Conservation (phyloP, 768 basidiomycete species). For the Podaxis mareebaensis region DNA sequence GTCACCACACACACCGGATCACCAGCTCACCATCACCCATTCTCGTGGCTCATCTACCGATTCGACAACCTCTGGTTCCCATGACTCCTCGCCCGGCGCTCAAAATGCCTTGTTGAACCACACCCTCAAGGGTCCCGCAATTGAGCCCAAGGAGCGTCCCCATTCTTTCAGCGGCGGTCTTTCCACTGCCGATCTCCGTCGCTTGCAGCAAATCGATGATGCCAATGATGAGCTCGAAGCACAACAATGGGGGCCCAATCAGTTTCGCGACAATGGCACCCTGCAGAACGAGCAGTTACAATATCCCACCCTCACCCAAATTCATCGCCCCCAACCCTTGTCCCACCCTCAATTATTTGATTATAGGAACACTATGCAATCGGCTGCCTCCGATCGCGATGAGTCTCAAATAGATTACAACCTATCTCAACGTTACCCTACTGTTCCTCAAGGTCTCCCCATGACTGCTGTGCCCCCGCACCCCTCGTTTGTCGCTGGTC, state of each 20-base stretch:
- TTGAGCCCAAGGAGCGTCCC: conserved; percentile 76
- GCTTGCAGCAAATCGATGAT: conserved; percentile 70
- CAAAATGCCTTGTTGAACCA: conserved; percentile 57
- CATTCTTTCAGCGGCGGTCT: conserved; percentile 82
- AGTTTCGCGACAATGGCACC: conserved; percentile 46
- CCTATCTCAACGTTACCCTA: conserved; percentile 40
- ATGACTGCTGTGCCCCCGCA: conserved; percentile 30
- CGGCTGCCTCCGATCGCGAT: conserved; percentile 37
- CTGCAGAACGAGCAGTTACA: conserved; percentile 41
- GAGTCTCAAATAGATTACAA: conserved; percentile 58
- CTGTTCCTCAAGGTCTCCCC: conserved; percentile 22
- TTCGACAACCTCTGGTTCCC: conserved; percentile 61
- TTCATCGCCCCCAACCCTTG: conserved; percentile 53
- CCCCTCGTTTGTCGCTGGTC: conserved; percentile 51
- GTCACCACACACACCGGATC: conserved; percentile 69
- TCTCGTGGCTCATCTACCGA: conserved; percentile 86
- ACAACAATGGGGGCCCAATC: conserved; percentile 52
- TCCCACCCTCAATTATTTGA: conserved; percentile 41
- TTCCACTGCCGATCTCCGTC: conserved; percentile 71
- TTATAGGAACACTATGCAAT: conserved; percentile 28
- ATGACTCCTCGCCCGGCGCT: conserved; percentile 44
- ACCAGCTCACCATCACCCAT: conserved; percentile 66
- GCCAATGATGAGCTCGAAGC: conserved; percentile 43
- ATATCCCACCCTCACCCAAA: conserved; percentile 71
- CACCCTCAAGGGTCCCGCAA: conserved; percentile 45